Evolutionary conservation across 1,284 basidiomycete species (phyloP).

Genomic region (Moniliophthora roreri): DNA sequence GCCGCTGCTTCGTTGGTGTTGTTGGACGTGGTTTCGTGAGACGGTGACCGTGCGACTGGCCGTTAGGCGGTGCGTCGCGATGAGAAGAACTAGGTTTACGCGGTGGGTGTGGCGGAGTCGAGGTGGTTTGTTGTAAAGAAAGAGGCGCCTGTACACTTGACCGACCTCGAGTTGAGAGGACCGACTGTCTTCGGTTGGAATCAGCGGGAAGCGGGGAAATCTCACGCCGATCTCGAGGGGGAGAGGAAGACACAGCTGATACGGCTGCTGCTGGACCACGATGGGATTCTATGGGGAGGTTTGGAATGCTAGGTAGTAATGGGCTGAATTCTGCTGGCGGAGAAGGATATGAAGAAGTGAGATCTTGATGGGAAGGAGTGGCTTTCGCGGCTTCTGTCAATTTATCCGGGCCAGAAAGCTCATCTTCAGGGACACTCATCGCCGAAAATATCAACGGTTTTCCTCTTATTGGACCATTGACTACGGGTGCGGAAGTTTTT

Average conservation of each 20-base stretch:
- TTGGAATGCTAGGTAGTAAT: not conserved
- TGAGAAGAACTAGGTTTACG: not conserved
- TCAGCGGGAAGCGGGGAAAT: not conserved
- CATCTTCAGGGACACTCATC: constrained; percentile 23
- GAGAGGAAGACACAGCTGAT: not conserved
- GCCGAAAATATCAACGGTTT: constrained; percentile 43
- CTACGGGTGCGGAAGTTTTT: not conserved
- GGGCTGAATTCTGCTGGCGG: constrained; percentile 10
- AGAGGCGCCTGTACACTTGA: constrained; percentile 1
- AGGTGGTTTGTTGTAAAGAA: constrained; percentile 8
- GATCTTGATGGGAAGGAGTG: not conserved
- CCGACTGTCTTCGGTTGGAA: not conserved
- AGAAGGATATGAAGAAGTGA: constrained; percentile 11
- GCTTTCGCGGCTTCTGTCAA: not conserved
- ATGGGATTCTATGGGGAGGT: not conserved
- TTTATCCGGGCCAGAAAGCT: not conserved
- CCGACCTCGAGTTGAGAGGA: not conserved
- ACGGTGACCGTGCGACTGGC: constrained; percentile 17
- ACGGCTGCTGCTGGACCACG: too few species aligned
- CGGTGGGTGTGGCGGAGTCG: constrained; percentile 8
- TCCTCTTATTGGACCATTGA: constrained; percentile 21
- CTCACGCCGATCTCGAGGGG: not conserved
- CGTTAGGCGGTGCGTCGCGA: constrained; percentile 6
- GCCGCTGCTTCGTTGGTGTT: constrained; percentile 11
- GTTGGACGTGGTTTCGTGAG: constrained; percentile 17